phyloP scores from a whole-genome alignment of 2,329 filamentous ascomycete genomes.

The Botrytis fabae region DNA sequence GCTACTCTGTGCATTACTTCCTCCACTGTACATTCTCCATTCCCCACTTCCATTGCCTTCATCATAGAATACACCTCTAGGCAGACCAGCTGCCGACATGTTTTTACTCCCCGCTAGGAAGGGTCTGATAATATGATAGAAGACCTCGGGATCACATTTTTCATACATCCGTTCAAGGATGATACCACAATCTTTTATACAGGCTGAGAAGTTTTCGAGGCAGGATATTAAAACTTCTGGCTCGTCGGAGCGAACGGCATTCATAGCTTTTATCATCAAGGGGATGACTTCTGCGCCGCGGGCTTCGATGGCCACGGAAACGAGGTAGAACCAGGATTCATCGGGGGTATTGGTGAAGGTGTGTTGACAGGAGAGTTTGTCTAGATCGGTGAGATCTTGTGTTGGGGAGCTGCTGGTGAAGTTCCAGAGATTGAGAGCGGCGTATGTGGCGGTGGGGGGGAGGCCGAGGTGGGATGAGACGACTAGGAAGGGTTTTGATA shows the following conservation, averaged over 20 bases:
- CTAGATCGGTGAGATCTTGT: slow-evolving; percentile 44
- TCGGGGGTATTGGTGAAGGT: slow-evolving; percentile 88
- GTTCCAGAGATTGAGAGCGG: slow-evolving; percentile 87
- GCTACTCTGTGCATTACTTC: slow-evolving; percentile 90
- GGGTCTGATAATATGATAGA: slow-evolving; percentile 86
- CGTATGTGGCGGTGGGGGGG: slow-evolving; percentile 88
- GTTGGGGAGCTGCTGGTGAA: slow-evolving; percentile 61
- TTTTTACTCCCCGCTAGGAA: slow-evolving; percentile 91
- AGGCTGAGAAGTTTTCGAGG: slow-evolving; percentile 63
- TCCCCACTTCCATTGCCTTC: slow-evolving; percentile 63
- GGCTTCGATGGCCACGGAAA: slow-evolving; percentile 89
- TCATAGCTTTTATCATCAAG: slow-evolving; percentile 73
- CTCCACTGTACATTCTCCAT: slow-evolving; percentile 81
- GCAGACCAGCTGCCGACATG: slow-evolving; percentile 82
- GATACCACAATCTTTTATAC: slow-evolving; percentile 65
- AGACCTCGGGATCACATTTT: slow-evolving; percentile 79
- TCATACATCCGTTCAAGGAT: slow-evolving; percentile 86
- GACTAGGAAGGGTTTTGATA: slow-evolving; percentile 74
- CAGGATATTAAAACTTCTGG: slow-evolving; percentile 60
- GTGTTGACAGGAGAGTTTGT: slow-evolving; percentile 69
- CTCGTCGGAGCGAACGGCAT: slow-evolving; percentile 63
- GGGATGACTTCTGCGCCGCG: slow-evolving; percentile 74
- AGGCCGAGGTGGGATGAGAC: slow-evolving; percentile 75
- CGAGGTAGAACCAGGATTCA: slow-evolving; percentile 92
- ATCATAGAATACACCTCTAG: slow-evolving; percentile 82